Evolutionary conservation across 1,139 yeast species (phyloP), one percentile per base, ranked within the genome.

Genomic region (Hemisphaericaspora subhashii): DNA sequence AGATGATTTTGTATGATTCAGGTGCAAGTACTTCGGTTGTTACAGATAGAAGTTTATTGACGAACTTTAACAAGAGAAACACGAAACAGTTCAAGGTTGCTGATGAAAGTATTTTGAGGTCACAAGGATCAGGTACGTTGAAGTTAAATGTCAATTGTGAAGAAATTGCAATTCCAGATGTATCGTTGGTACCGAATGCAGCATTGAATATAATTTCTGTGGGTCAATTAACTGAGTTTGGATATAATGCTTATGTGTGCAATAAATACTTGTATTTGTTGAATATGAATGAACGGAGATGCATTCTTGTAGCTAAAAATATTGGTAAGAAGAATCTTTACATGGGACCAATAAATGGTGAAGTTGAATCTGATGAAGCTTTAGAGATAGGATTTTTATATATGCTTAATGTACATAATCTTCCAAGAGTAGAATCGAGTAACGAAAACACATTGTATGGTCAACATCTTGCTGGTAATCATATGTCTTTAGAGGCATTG

Each of bases 41-140:
- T 6, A 26, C 4, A 12, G 29, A 11, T 26, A 11, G 4, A 7
- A 27, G 8, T 6, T 15, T 27, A 5, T 27, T 15, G 8, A 14
- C 30, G 7, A 18, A 27, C 8, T 13, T 27, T 12, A 15, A 15
- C 4, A 3, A 5, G 5, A n/a, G 11, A 13, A 7, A 3, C 3
- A 15, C 10, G 5, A 13, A 14, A 13, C 14, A 16, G 47, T 75
- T 70, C 1, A 85, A 78, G 16, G 82, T 66, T 7, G 76, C 64
- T 2, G 72, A 57, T 21, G 63, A 55, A 12, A 59, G 55, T 7
- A 47, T 42, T 2, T 52, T 48, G 11, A 12, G 13, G n/a, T 14
- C 30, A 10, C 18, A 27, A 11, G 30, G 30, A 5, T 14, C 30
- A 8, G 31, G 31, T 9, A 27, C 31, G 8, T 27, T 27, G 11